Conservation (phyloP, 352 stramenopile genomes). For the Pythium volutum region DNA sequence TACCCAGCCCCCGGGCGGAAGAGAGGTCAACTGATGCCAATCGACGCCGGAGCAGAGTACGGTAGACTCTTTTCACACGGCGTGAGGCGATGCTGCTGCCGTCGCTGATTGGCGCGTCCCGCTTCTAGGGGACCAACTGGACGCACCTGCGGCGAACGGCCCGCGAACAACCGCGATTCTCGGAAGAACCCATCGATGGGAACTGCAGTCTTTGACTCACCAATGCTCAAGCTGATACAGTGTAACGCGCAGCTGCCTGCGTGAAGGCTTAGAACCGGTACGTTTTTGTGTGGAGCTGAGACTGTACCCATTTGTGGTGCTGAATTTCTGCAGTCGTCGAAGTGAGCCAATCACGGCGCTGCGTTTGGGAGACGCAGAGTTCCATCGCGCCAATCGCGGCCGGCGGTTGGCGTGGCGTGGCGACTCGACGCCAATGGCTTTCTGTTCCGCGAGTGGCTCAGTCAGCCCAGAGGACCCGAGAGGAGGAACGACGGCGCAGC, state of each 20-base stretch:
- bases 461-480: no score
- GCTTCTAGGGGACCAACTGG: neutral
- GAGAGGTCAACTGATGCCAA: no score
- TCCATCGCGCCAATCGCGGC: neutral
- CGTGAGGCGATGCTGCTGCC: neutral
- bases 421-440: no score
- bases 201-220: no score
- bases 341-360: neutral
- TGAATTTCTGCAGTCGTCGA: slow-evolving; percentile 2
- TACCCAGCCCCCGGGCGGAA: neutral
- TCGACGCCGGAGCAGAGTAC: no score
- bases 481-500: no score
- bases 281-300: neutral
- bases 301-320: neutral
- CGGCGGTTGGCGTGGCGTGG: neutral
- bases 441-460: no score
- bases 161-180: neutral
- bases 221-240: no score
- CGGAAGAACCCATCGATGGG: no score
- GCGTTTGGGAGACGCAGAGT: neutral
- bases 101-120: neutral
- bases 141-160: neutral
- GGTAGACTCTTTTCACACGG: neutral
- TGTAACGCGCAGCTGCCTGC: no score
- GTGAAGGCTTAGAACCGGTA: neutral